Conservation (phyloP, 768 basidiomycete species). For the Antrodiella citrinella region DNA sequence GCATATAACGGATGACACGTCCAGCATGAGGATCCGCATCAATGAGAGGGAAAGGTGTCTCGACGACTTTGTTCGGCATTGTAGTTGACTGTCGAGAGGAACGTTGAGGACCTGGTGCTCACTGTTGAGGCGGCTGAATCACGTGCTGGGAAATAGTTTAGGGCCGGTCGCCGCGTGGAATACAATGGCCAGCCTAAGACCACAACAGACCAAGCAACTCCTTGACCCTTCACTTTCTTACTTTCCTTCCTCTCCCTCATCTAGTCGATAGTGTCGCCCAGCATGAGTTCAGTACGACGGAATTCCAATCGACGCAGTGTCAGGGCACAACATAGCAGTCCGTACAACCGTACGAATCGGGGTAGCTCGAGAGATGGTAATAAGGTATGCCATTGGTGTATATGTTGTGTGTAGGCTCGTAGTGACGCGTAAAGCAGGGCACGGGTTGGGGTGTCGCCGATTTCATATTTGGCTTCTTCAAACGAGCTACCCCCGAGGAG, state of each 20-base stretch:
- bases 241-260: neutral
- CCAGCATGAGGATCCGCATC: slow-evolving; percentile 87
- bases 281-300: neutral
- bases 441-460: neutral
- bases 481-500: neutral
- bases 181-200: neutral
- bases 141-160: slow-evolving; percentile 3
- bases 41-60: slow-evolving; percentile 81
- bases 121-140: slow-evolving; percentile 2
- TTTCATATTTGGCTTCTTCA: neutral
- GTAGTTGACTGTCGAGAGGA: slow-evolving; percentile 14
- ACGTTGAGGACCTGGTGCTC: slow-evolving; percentile 10
- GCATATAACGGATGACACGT: slow-evolving; percentile 84
- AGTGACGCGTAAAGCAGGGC: neutral
- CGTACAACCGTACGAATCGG: neutral
- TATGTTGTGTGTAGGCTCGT: no score
- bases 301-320: neutral
- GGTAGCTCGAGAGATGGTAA: neutral
- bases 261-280: neutral
- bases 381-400: no score
- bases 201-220: neutral
- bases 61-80: slow-evolving; percentile 47
- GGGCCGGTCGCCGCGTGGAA: slow-evolving; percentile 6
- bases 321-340: neutral
- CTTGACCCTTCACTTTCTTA: neutral